Evolutionary conservation across 129 eudicot species (phyloP), one percentile per base, ranked within the genome.

Genomic region (Chrysanthemum seticuspe): DNA sequence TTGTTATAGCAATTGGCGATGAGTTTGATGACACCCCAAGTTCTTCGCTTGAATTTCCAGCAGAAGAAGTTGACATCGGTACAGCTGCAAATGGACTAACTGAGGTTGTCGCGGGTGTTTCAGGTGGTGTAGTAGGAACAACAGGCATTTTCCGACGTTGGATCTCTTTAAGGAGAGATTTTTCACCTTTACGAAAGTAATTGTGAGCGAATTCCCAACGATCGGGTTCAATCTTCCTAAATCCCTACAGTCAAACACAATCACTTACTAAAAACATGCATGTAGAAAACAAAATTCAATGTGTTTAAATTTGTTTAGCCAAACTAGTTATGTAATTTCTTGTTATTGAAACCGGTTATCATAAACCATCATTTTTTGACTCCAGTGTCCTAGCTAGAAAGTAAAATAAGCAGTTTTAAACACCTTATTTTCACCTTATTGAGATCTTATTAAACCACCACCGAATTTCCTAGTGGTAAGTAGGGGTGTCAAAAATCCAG

Each of bases 201-300:
- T 88, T 96, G 25, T 91, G 81, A 0, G 92, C 81, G 40, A 91
- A 91, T 44, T 91, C 97, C 97, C 97, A 91, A 4, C 96, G 82
- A 73, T 91, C 97, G 2, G 93, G 83, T 15, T 79, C 96, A 6
- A 85, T 86, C 52, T 91, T 91, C 62, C 91, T 74, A 25, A 91
- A 91, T 71, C 97, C 97, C 96, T 91, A 19, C 60, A 72, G 45
- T 27, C 36, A 50, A 56, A 1, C 63, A 34, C 59, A 57, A 73
- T 58, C 19, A 57, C 62, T 13, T 13, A 76, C 6, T 12, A 49
- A 11, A 1, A 67, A 19, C 55, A 10, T 50, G 52, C 19, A 13
- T 52, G 16, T 51, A 51, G n/a, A 51, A 2, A 14, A 51, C 55
- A 29, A 29, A 29, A 29, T 29, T 0, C 34, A 34, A 34, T 3